Base-by-base conservation (phyloP, 768 basidiomycete species). In the Piloderma croceum region DNA sequence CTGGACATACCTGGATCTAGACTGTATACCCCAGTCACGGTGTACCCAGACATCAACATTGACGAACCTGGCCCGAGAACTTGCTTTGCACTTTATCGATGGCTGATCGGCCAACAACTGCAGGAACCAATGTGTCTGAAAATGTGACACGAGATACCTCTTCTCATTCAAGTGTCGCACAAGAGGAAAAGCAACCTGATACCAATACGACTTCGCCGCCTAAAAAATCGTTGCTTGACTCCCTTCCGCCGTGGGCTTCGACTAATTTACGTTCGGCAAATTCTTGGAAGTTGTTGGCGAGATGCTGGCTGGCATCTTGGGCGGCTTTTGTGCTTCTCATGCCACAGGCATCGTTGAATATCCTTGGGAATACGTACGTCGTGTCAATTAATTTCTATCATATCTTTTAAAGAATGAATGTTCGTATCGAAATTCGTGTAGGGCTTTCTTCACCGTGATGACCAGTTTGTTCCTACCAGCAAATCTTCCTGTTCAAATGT, bases 381-480 rank as follows among this genome's bases (percentile, higher is more conserved):
- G 6, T 33, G 5, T 36, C 31, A n/a, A n/a, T 13, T 17, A n/a
- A 34, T 20, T 34, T 29, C 20, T 17, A 31, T 18, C 42, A n/a
- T 34, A 15, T 47, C 24, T 21, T 35, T 23, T 24, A 23, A 20
- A 13, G 27, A 39, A 15, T 10, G 6, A 33, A 40, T 31, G 12
- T 31, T 33, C 6, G 38, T 38, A 24, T 32, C 36, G 42, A 34
- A 18, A 6, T 36, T 24, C 33, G 32, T 39, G 29, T 18, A 70
- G 68, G 5, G 70, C 63, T 1, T 77, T 75, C 64, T 76, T 77
- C 44, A 53, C 62, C 3, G 32, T 69, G 7, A 49, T 74, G 7
- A 48, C 60, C 3, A 63, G 59, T 41, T 33, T 70, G 41, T 70
- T 77, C 53, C 44, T 75, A 1, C 75, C 77, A 5, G 70, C 76